These are phyloP conservation scores for Bretschneidera sinensis DNA, from an alignment of 345 rosid species.

Conservation along the genomic window DNA sequence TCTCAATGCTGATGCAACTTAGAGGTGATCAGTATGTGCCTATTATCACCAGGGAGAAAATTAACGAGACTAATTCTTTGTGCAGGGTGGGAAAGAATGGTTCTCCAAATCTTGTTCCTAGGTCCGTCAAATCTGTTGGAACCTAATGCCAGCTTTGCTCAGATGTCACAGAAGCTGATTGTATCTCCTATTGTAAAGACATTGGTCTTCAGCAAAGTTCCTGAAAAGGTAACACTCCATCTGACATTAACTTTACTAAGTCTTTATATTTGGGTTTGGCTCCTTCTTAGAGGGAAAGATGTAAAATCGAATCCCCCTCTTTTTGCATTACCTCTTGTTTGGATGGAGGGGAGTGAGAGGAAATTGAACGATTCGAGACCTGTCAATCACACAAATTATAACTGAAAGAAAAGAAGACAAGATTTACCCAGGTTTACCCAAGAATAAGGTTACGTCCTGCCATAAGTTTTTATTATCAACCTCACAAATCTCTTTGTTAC, in stretches of 20 bases:
- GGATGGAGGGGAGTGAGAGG: too few species aligned
- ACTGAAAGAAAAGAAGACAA: too few species aligned
- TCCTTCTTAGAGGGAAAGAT: background rate
- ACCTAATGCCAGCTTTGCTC: conserved; percentile 88
- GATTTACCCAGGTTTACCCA: too few species aligned
- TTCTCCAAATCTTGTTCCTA: conserved; percentile 85
- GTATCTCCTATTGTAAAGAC: conserved; percentile 96
- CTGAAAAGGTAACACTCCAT: conserved; percentile 65
- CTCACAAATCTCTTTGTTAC: too few species aligned
- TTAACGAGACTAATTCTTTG: conserved; percentile 5
- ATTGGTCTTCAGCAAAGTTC: conserved; percentile 92
- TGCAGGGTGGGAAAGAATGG: conserved; percentile 99
- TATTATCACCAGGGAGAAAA: background rate
- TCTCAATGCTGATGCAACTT: conserved; percentile 8
- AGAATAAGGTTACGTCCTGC: too few species aligned
- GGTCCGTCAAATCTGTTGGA: conserved; percentile 94
- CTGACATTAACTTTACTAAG: background rate
- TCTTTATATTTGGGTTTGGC: background rate
- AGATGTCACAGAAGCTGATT: conserved; percentile 88
- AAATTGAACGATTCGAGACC: too few species aligned
- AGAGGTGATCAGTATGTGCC: background rate
- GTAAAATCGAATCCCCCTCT: too few species aligned
- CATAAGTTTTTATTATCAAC: too few species aligned
- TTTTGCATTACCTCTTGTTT: too few species aligned
- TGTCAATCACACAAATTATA: too few species aligned